Base-by-base conservation (phyloP, 352 stramenopile species). In the Blastocystis sp. region DNA sequence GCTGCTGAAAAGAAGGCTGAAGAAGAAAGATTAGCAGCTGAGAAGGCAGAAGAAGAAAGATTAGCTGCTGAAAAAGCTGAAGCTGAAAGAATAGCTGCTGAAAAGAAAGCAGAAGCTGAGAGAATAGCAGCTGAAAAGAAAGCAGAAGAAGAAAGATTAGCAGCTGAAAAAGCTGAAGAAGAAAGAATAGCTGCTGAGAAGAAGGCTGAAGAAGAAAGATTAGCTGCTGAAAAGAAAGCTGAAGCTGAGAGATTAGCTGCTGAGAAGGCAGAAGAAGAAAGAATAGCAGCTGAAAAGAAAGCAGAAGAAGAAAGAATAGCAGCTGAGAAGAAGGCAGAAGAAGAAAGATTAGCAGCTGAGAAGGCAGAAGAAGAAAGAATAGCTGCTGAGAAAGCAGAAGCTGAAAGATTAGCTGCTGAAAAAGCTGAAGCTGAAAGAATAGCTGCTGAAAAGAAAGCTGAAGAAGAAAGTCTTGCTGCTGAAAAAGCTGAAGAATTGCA, bases 161-260 rank as follows among this genome's bases (percentile, higher is more conserved):
- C 0, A 56, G 13, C 70, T 23, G 50, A 66, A 26, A 80, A 80
- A 9, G 43, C 43, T n/a, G 43, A 39, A 0, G 45, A 0, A 26
- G 45, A 80, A 9, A 45, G 29, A 37, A 34, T 23, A 34, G 23
- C n/a, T 13, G 73, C 45, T 53, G 73, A 84, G 20, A 64, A 66
- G 56, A 66, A 84, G 29, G 50, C 54, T 45, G 20, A 9, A 1
- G 45, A 26, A 54, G 73, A 63, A 9, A 53, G 62, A 53, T 20
- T 34, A 15, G 70, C 70, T 39, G 70, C 45, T 59, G 70, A 80
- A n/a, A 59, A 59, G 45, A 80, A 64, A 39, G 70, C 70, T 63
- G 50, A 54, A 2, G 43, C 47, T 7, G 45, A 80, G 43, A 45
- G 41, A 37, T 41, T 29, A 80, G 70, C 68, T 61, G 68, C 34